phyloP scores from a whole-genome alignment of 805 yeast genomes.

The Candida ponderosae region DNA sequence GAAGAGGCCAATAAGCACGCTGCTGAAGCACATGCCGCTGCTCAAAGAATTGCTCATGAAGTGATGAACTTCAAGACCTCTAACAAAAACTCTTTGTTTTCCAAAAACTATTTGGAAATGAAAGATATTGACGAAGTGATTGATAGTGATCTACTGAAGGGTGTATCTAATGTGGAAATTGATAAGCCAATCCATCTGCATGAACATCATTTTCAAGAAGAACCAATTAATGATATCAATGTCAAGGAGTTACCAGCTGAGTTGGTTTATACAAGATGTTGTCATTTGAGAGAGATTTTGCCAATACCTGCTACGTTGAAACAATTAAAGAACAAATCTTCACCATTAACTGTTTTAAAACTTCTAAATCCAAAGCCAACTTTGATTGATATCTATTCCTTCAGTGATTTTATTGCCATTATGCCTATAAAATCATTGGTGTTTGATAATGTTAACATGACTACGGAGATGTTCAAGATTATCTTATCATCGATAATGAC shows the following conservation, averaged over 20 bases:
- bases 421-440: slow-evolving; percentile 74
- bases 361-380: slow-evolving; percentile 87
- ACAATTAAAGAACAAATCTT: slow-evolving; percentile 69
- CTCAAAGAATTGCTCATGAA: slow-evolving; percentile 62
- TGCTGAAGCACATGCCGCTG: slow-evolving; percentile 67
- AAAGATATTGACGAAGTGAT: slow-evolving; percentile 11
- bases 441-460: slow-evolving; percentile 70
- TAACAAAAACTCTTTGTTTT: slow-evolving; percentile 1
- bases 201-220: slow-evolving; percentile 43
- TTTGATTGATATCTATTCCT: slow-evolving; percentile 76
- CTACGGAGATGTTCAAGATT: slow-evolving; percentile 69
- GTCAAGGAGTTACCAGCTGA: slow-evolving; percentile 24
- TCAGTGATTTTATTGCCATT: slow-evolving; percentile 80
- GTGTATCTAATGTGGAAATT: slow-evolving; percentile 35
- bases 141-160: slow-evolving; percentile 10
- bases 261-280: slow-evolving; percentile 68
- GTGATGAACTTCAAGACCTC: slow-evolving; percentile 35
- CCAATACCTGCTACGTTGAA: slow-evolving; percentile 88
- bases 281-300: slow-evolving; percentile 83
- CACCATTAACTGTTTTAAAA: slow-evolving; percentile 66
- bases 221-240: slow-evolving; percentile 12
- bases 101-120: slow-evolving; percentile 8
- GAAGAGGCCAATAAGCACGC: slow-evolving; percentile 67
- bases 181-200: slow-evolving; percentile 67
- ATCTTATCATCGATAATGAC: slow-evolving; percentile 63